These are phyloP conservation scores for Rhodamnia argentea DNA, from an alignment of 345 rosid genomes.

Conservation along the genomic window DNA sequence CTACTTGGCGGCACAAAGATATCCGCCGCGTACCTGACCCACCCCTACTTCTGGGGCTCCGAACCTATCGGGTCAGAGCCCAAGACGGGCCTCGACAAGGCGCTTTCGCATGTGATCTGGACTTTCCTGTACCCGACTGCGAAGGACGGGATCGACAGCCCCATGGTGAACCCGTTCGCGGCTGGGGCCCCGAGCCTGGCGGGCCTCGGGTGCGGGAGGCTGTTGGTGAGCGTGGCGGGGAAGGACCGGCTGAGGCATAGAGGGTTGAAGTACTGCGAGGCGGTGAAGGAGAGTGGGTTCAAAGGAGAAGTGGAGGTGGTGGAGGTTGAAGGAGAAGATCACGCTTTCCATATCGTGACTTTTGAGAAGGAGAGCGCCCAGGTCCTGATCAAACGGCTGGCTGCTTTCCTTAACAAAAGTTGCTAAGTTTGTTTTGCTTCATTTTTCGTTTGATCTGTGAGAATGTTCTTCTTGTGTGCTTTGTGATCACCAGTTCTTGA, in stretches of 20 bases:
- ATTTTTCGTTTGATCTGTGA: not conserved
- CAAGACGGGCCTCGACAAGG: not conserved
- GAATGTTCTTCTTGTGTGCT: not conserved
- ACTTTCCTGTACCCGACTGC: constrained; percentile 13
- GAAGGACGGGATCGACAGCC: constrained; percentile 20
- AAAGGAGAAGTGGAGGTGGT: constrained; percentile 21
- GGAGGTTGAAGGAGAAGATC: constrained; percentile 20
- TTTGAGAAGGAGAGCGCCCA: constrained; percentile 14
- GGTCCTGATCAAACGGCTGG: constrained; percentile 19
- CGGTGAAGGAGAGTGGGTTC: constrained; percentile 32
- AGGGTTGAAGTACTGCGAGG: constrained; percentile 15
- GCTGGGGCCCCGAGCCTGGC: constrained; percentile 22
- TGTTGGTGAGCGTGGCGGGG: constrained; percentile 23
- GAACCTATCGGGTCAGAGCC: constrained; percentile 26
- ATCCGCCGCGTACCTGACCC: constrained; percentile 18
- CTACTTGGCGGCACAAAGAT: constrained; percentile 15
- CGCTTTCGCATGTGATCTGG: constrained; percentile 1
- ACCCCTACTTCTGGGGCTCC: constrained; percentile 46
- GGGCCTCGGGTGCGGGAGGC: constrained; percentile 14
- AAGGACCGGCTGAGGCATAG: constrained; percentile 22
- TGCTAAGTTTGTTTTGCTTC: not conserved
- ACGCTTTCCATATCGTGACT: constrained; percentile 28
- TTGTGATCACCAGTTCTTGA: not conserved
- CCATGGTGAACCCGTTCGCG: constrained; percentile 21
- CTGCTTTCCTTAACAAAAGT: constrained; percentile 16